Base-by-base conservation (phyloP, 1,139 yeast genomes). In the Debaryomyces singareniensis region DNA sequence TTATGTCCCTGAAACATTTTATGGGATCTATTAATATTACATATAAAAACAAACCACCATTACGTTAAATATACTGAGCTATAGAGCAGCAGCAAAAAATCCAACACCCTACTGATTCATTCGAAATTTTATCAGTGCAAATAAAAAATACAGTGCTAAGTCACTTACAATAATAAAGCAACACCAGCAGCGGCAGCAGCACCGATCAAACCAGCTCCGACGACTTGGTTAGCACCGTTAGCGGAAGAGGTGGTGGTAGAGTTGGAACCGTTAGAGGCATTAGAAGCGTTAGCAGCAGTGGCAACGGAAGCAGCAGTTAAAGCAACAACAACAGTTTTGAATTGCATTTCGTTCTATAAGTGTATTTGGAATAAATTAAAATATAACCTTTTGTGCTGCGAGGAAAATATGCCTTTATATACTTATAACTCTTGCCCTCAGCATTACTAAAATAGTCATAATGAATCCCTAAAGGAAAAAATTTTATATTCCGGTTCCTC, bases 131-230 rank as follows among this genome's bases (percentile, higher is more conserved):
- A n/a, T n/a, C n/a, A n/a, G n/a, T n/a, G n/a, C n/a, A n/a, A n/a
- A n/a, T n/a, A n/a, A n/a, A n/a, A n/a, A n/a, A n/a, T 18, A n/a
- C 7, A 18, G n/a, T 7, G 13, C 14, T 23, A 23, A n/a, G 25
- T 9, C 14, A 9, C 55, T 58, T 61, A 61, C 47, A 61, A 56
- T 45, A 61, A 58, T 47, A 61, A 55, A 51, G 68, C 67, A 51
- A 61, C 61, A 54, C 65, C 68, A 44, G 67, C 68, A 33, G 68
- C 68, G 31, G 66, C 64, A 39, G 61, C 64, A 38, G 63, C 66
- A 42, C 63, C 62, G 34, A 49, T 38, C 34, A 49, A 36, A 47
- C 54, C 58, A 30, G 59, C 61, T 43, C 64, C 62, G 38, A 53
- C 61, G 29, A 47, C 47, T 23, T 23, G 25, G 38, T 44, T 40